These are phyloP conservation scores for Protea cynaroides DNA, from an alignment of 164 flowering plant genomes.

Conservation along the genomic window DNA sequence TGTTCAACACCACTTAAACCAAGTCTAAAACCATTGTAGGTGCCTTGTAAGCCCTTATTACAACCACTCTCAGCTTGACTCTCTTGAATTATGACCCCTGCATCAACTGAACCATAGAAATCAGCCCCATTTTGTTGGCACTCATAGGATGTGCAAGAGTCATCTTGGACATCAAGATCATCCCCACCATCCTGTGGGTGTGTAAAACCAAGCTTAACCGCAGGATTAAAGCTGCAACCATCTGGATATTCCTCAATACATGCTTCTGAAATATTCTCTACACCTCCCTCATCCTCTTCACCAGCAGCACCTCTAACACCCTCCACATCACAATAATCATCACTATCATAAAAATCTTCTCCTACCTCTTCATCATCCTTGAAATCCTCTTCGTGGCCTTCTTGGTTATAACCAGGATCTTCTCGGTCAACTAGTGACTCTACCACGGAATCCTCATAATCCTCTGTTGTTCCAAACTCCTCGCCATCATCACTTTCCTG, in stretches of 20 bases:
- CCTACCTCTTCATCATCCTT: slow-evolving; percentile 3
- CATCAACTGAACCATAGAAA: slow-evolving; percentile 13
- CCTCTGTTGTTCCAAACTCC: slow-evolving; percentile 28
- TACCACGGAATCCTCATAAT: slow-evolving; percentile 41
- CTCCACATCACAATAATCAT: slow-evolving; percentile 7
- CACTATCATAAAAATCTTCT: slow-evolving; percentile 12
- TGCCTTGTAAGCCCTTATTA: slow-evolving; percentile 16
- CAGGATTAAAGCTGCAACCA: neutral
- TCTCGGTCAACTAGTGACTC: slow-evolving; percentile 32
- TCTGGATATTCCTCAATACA: neutral
- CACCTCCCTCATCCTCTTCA: slow-evolving; percentile 20
- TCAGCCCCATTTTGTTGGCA: slow-evolving; percentile 9
- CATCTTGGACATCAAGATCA: slow-evolving; percentile 32
- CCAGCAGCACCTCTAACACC: slow-evolving; percentile 7
- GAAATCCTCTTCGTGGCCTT: slow-evolving; percentile 10
- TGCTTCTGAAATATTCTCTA: slow-evolving; percentile 14
- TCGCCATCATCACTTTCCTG: slow-evolving; percentile 30
- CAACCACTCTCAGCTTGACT: slow-evolving; percentile 16
- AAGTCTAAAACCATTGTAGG: slow-evolving; percentile 11
- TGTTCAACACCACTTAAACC: slow-evolving; percentile 14
- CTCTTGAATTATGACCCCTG: slow-evolving; percentile 17
- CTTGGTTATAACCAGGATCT: slow-evolving; percentile 6
- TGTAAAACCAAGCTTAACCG: neutral
- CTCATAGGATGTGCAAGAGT: slow-evolving; percentile 38
- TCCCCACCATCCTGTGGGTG: slow-evolving; percentile 16